phyloP scores from a whole-genome alignment of 2,329 filamentous ascomycete genomes.

The Xylariaceae sp. region DNA sequence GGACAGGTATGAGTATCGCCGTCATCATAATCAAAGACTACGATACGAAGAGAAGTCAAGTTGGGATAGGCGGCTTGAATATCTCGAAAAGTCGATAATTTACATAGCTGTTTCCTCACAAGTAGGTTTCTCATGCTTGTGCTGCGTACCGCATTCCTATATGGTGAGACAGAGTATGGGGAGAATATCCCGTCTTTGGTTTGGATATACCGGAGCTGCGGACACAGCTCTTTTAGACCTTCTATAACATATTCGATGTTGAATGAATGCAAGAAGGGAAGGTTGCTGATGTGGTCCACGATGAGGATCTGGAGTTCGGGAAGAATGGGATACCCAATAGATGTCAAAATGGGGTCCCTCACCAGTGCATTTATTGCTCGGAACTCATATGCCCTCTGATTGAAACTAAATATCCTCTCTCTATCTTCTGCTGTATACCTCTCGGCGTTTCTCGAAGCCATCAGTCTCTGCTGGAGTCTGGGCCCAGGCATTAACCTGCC shows the following conservation, averaged over 20 bases:
- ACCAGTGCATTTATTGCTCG: not conserved
- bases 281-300: conserved; percentile 4
- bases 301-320: conserved; percentile 4
- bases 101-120: not conserved
- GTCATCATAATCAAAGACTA: not conserved
- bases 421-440: not conserved
- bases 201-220: conserved; percentile 5
- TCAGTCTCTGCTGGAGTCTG: not conserved
- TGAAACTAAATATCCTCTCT: not conserved
- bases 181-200: not conserved
- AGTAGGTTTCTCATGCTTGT: conserved; percentile 1
- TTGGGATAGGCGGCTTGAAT: not conserved
- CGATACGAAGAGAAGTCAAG: conserved; percentile 3
- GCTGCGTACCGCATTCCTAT: not conserved
- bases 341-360: not conserved
- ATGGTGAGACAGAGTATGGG: too few species aligned
- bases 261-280: not conserved
- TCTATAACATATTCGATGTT: not conserved
- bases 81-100: not conserved
- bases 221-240: not conserved
- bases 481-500: not conserved
- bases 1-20: not conserved
- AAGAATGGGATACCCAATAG: conserved; percentile 3
- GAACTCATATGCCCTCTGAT: not conserved
- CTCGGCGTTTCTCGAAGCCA: not conserved